Conservation (phyloP, 1,284 basidiomycete genomes). For the Sanguinoderma infundibulare region DNA sequence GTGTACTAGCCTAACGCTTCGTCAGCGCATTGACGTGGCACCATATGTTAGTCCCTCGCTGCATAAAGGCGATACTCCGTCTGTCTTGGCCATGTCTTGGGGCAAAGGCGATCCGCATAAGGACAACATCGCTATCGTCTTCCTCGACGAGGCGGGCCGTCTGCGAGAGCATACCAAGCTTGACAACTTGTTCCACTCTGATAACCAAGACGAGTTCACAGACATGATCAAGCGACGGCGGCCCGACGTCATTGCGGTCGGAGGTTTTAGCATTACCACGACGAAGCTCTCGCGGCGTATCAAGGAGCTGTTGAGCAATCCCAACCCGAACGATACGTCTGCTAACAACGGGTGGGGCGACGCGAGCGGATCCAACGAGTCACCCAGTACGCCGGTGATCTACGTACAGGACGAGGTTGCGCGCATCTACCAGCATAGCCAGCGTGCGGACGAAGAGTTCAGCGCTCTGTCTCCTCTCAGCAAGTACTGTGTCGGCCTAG, state of each 20-base stretch:
- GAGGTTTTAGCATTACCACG: constrained; percentile 88
- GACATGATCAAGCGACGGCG: constrained; percentile 82
- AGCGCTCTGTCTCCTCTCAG: constrained; percentile 79
- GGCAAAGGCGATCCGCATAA: constrained; percentile 93
- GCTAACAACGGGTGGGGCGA: constrained; percentile 3
- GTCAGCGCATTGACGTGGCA: constrained; percentile 72
- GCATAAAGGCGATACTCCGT: constrained; percentile 74
- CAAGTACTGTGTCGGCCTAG: constrained; percentile 95
- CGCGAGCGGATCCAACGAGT: constrained; percentile 40
- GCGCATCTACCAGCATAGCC: constrained; percentile 91
- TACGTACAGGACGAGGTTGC: constrained; percentile 94
- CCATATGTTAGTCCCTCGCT: constrained; percentile 72
- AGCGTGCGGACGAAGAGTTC: constrained; percentile 87
- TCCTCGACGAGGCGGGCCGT: constrained; percentile 87
- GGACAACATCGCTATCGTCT: constrained; percentile 87
- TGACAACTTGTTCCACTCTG: constrained; percentile 82
- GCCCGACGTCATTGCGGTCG: constrained; percentile 90
- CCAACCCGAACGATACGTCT: constrained; percentile 27
- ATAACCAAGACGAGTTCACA: constrained; percentile 74
- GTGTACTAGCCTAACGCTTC: constrained; percentile 19
- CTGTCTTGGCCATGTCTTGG: constrained; percentile 93
- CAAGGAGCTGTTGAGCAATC: constrained; percentile 47
- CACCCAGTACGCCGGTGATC: constrained; percentile 73
- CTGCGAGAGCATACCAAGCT: constrained; percentile 88
- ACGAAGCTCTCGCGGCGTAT: constrained; percentile 70